Base-by-base conservation (phyloP, 2,329 filamentous ascomycete species). In the Penicillium decumbens region DNA sequence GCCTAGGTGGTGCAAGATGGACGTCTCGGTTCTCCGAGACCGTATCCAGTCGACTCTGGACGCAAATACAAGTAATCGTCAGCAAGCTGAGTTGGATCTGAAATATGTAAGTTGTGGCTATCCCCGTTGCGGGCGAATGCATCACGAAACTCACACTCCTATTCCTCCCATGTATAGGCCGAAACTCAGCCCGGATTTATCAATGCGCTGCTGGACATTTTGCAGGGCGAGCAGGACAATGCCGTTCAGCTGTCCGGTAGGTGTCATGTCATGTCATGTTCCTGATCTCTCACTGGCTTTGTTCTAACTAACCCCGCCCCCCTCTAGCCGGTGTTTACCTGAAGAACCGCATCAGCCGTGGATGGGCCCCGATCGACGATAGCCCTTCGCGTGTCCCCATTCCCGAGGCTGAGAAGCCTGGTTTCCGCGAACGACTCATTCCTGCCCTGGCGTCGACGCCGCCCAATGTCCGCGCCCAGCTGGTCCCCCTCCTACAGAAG, bases 341-440 rank as follows among this genome's bases (percentile, higher is more conserved):
- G 70, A 98, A 98, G 77, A 97, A 98, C 75, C 87, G 91, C 68
- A 87, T 97, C 70, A 92, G 88, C 71, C 87, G 91, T 68, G 90
- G 89, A 64, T 98, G 93, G 93, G 81, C 85, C 48, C 83, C 82
- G 55, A 79, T 80, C 65, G 88, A 95, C 58, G 87, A 92, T 58
- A 84, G 80, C 66, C 81, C 84, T 55, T 80, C 82, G 64, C 84
- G 87, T 62, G 83, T 82, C 62, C 77, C 85, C 61, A 93, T 95
- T 73, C 80, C 87, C 62, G 92, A 97, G 67, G 84, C 88, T 53
- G 93, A 96, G 73, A 96, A 96, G 75, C 78, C 82, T 49, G 82
- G 87, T 60, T 89, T 97, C 68, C 83, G 91, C 69, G 85, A 92
- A 64, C 88, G 91, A 55, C 79, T 98, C 61, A 84, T 98, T 41